Percentiles rank a stretch among this genome's conserved stretches.
phyloP scores from a whole-genome alignment of 768 basidiomycete genomes.

The Trametes elegans region DNA sequence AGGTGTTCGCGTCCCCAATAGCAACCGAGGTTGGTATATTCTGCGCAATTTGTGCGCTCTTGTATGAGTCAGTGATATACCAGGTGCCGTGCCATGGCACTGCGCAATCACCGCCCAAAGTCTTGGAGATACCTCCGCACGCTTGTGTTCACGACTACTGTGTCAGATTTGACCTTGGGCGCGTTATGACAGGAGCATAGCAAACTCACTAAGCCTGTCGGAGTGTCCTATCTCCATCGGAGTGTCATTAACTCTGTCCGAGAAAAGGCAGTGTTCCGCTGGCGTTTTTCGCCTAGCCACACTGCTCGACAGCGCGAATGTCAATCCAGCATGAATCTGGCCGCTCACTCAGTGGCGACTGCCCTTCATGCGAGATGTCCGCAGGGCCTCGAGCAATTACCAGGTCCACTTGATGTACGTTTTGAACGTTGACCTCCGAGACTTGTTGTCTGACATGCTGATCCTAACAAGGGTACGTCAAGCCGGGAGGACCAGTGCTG shows the following conservation, averaged over 20 bases:
- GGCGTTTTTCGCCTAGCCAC: too few relatives aligned
- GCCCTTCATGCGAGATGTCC: too few relatives aligned
- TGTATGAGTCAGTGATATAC: too few relatives aligned
- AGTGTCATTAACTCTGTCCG: neutral
- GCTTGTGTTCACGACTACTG: constrained; percentile 7
- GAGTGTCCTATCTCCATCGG: neutral
- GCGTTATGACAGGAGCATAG: neutral
- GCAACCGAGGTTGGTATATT: neutral
- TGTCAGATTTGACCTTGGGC: neutral
- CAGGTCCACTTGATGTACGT: neutral
- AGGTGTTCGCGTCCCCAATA: too few relatives aligned
- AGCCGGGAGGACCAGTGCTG: neutral
- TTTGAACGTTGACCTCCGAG: too few relatives aligned
- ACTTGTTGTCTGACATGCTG: too few relatives aligned
- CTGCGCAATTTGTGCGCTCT: too few relatives aligned
- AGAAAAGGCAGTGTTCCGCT: constrained; percentile 4
- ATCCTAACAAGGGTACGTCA: neutral
- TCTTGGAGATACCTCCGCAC: too few relatives aligned
- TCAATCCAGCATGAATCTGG: too few relatives aligned
- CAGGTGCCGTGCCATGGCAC: neutral
- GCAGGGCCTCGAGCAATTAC: too few relatives aligned
- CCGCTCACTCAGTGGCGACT: too few relatives aligned
- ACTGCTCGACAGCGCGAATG: too few relatives aligned
- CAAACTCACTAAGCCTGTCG: constrained; percentile 3
- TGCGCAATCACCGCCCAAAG: neutral